Evolutionary conservation across 495 filamentous ascomycete genomes (phyloP), one percentile per base, ranked within the genome.

Genomic region (Friedmanniomyces endolithicus): DNA sequence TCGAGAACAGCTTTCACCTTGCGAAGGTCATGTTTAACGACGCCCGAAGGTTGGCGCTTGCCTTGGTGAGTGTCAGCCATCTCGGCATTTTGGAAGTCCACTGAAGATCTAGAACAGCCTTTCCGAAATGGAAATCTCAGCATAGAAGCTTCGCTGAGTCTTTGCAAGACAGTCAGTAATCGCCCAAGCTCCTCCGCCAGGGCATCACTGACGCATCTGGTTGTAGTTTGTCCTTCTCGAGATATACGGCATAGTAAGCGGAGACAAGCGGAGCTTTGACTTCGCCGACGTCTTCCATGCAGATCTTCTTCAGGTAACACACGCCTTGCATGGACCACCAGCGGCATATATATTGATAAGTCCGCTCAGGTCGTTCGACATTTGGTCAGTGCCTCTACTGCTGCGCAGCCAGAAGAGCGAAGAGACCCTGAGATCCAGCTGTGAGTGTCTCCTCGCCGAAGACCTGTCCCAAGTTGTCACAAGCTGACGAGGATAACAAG

Each of bases 11-110:
- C 23, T 50, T 34, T 24, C 6, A 48, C 9, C 16, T 55, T 14
- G 52, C 23, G 8, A 31, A 52, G 11, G 29, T 43, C 17, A 55
- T 55, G 52, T 55, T 50, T 24, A 55, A 49, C 34, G 52, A 55
- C 44, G 52, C 52, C 4, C 52, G 52, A 20, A 41, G 52, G 16
- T 12, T 55, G 44, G 17, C 43, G 16, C 24, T 47, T 7, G 44
- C 44, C 12, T 3, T 24, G 44, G 44, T 47, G 44, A 22, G 17
- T 2, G 17, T 16, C 12, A 4, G 20, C 19, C 12, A 11, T 45
- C 19, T 47, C 3, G 23, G 44, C 23, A 25, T 20, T 6, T 4
- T 23, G 44, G n/a, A n/a, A n/a, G n/a, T n/a, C n/a, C n/a, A n/a
- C 44, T 23, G 19, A 23, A 14, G 11, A 16, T 6, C 17, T 20